These are phyloP conservation scores for Cenchrus fungigraminus DNA, from an alignment of 176 grass and related monocot species.

Conservation along the genomic window DNA sequence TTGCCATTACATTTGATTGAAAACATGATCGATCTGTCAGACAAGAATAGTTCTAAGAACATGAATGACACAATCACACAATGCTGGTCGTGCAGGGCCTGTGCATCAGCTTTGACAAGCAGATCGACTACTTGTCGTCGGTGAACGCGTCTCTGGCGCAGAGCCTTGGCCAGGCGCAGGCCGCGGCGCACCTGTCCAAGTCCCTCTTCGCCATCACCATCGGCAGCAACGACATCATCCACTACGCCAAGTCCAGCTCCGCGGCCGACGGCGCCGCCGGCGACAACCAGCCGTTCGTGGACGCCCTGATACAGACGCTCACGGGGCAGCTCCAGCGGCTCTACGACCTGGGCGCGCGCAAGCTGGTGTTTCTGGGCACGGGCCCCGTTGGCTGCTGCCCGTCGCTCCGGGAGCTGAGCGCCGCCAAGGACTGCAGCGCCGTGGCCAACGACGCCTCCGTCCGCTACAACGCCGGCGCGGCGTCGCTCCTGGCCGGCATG, in stretches of 20 bases:
- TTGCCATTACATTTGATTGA: background rate
- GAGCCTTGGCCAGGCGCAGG: conserved; percentile 52
- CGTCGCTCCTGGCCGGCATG: conserved; percentile 47
- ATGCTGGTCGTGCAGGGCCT: conserved; percentile 37
- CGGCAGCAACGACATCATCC: conserved; percentile 91
- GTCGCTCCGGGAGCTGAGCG: conserved; percentile 57
- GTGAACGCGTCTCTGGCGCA: conserved; percentile 54
- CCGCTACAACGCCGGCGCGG: conserved; percentile 62
- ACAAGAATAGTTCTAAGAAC: background rate
- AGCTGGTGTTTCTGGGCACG: conserved; percentile 64
- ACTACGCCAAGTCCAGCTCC: conserved; percentile 59
- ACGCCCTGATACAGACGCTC: conserved; percentile 54
- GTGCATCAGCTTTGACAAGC: conserved; percentile 77
- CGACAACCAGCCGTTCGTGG: conserved; percentile 50
- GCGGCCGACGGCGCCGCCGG: conserved; percentile 2
- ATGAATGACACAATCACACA: background rate
- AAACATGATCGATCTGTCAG: background rate
- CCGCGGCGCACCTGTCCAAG: conserved; percentile 53
- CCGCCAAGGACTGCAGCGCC: conserved; percentile 46
- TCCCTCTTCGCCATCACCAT: conserved; percentile 82
- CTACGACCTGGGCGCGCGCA: conserved; percentile 74
- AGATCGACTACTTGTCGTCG: conserved; percentile 63
- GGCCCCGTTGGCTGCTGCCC: conserved; percentile 80
- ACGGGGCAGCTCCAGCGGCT: conserved; percentile 64
- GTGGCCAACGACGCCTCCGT: conserved; percentile 54